Percentiles rank a stretch among this genome's conserved stretches.
These are phyloP conservation scores for Blastocystis hominis DNA, from an alignment of 352 stramenopile species.

Conservation along the genomic window DNA sequence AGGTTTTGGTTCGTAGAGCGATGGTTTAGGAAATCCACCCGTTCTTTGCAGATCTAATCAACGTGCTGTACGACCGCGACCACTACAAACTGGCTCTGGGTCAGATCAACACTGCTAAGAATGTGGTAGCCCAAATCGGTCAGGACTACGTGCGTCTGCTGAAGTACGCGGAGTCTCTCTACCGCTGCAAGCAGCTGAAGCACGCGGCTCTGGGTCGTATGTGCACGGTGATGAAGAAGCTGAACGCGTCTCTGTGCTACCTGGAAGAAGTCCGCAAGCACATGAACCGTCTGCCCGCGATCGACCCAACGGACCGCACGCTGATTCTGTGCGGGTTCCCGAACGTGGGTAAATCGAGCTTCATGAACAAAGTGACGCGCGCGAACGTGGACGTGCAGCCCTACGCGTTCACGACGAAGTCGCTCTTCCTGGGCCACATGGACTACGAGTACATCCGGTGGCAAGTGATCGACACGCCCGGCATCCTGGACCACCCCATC, in stretches of 20 bases:
- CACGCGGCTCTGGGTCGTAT: constrained; percentile 92
- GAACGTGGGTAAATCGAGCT: constrained; percentile 99
- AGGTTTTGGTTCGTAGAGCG: not conserved
- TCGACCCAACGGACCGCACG: constrained; percentile 96
- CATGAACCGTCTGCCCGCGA: constrained; percentile 89
- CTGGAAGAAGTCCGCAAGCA: constrained; percentile 92
- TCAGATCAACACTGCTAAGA: constrained; percentile 94
- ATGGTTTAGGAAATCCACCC: constrained; percentile 77
- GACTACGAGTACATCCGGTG: constrained; percentile 98
- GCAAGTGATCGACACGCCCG: constrained; percentile 96
- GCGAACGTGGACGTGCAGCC: constrained; percentile 98
- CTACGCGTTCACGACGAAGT: constrained; percentile 98
- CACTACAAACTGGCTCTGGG: constrained; percentile 99
- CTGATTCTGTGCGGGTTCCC: constrained; percentile 94
- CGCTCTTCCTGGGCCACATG: constrained; percentile 96
- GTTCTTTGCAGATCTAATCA: constrained; percentile 99
- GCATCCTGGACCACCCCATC: constrained; percentile 96
- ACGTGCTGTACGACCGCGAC: constrained; percentile 98
- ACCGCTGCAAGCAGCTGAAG: constrained; percentile 99
- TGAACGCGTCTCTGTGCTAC: constrained; percentile 94
- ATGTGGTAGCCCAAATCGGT: constrained; percentile 88
- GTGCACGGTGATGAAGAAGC: constrained; percentile 96
- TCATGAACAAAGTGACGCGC: constrained; percentile 99
- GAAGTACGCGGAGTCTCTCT: constrained; percentile 97
- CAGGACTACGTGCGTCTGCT: constrained; percentile 98